phyloP scores from a whole-genome alignment of 257 asterid genomes.

The Penstemon barbatus region DNA sequence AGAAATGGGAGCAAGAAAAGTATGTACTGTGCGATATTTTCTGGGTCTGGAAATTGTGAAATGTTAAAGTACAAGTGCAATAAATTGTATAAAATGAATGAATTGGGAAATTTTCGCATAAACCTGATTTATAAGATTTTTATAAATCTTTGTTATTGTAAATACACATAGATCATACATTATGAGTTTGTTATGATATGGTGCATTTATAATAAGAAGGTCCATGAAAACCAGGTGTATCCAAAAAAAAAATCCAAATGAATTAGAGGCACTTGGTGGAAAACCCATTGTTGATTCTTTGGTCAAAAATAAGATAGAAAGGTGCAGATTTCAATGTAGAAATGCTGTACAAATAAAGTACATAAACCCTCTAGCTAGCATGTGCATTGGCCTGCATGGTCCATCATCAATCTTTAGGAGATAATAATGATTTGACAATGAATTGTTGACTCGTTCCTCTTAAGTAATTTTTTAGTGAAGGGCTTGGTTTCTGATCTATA shows the following conservation, averaged over 20 bases:
- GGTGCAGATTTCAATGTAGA: conserved; percentile 36
- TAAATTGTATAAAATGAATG: no score
- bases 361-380: conserved; percentile 24
- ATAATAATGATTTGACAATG: conserved; percentile 18
- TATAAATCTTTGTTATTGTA: no score
- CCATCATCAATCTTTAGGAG: conserved; percentile 43
- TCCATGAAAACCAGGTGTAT: no score
- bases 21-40: no score
- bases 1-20: no score
- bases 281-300: background rate
- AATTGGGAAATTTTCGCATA: no score
- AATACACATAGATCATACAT: no score
- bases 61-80: no score
- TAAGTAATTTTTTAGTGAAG: conserved; percentile 1
- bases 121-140: no score
- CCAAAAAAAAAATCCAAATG: background rate
- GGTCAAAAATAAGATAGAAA: background rate
- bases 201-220: no score
- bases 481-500: background rate
- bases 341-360: conserved; percentile 22
- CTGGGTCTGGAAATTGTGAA: no score
- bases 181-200: no score
- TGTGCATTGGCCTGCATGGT: conserved; percentile 32
- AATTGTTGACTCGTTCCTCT: conserved; percentile 6
- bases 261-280: background rate